phyloP scores from a whole-genome alignment of 2,329 filamentous ascomycete genomes.

The Neofusicoccum ribis region DNA sequence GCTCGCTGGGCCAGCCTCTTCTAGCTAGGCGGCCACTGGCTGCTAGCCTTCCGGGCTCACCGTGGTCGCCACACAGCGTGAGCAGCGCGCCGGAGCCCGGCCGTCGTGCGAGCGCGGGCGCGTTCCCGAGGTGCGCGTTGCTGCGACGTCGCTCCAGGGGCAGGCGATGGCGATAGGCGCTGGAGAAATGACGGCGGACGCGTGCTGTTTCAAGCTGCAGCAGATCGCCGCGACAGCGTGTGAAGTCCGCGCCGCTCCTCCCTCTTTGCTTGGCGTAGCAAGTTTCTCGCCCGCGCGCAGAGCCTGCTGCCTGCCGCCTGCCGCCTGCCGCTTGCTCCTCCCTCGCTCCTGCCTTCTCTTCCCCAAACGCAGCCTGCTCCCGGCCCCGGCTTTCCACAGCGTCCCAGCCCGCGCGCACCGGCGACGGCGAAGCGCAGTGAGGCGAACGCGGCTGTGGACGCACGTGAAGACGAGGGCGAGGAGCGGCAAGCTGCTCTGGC shows the following conservation, averaged over 20 bases:
- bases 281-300: background rate
- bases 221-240: background rate
- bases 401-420: background rate
- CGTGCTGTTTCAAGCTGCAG: background rate
- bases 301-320: background rate
- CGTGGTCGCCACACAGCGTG: background rate
- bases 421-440: background rate
- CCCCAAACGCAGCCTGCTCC: background rate
- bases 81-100: background rate
- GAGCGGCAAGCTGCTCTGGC: no score
- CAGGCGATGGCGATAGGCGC: background rate
- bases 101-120: background rate
- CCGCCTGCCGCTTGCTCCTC: background rate
- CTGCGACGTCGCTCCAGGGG: background rate
- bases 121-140: background rate
- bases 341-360: no score
- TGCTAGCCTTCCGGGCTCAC: background rate
- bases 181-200: background rate
- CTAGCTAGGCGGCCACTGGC: background rate
- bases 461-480: background rate
- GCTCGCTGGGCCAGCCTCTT: background rate
- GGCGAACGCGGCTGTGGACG: background rate
- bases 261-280: background rate
- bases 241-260: background rate
- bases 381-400: background rate